phyloP scores from a whole-genome alignment of 768 basidiomycete genomes.

The Pisolithus sp. region DNA sequence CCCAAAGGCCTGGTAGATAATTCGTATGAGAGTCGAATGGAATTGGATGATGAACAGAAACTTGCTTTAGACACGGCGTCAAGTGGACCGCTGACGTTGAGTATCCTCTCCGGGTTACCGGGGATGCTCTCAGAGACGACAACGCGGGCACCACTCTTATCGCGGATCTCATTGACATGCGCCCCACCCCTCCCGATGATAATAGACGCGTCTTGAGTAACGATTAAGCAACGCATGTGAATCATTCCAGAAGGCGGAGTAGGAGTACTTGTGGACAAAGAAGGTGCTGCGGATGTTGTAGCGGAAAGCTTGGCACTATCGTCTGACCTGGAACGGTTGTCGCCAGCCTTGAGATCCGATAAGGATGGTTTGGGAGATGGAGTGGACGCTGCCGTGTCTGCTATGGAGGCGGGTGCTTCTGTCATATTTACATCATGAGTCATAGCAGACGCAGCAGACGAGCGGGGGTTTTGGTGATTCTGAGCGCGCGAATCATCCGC shows the following conservation, averaged over 20 bases:
- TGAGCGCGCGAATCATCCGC: conserved; percentile 55
- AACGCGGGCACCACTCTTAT: conserved; percentile 93
- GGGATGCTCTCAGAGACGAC: conserved; percentile 98
- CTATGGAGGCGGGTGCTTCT: conserved; percentile 34
- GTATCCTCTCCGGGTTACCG: conserved; percentile 97
- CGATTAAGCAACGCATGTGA: conserved; percentile 96
- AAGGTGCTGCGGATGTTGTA: conserved; percentile 44
- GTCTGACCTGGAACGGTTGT: conserved; percentile 29
- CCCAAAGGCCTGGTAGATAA: conserved; percentile 75
- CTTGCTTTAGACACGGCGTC: conserved; percentile 97
- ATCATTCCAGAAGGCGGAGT: conserved; percentile 75
- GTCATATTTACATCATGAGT: conserved; percentile 61
- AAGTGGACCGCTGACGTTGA: conserved; percentile 92
- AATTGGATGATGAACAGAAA: conserved; percentile 5
- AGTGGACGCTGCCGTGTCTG: conserved; percentile 47
- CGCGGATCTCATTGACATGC: conserved; percentile 97
- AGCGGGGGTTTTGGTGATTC: conserved; percentile 42
- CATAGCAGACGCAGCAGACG: conserved; percentile 31
- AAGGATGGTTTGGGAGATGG: conserved; percentile 47
- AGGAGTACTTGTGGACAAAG: conserved; percentile 39
- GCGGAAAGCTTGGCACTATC: conserved; percentile 35
- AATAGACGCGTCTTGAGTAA: conserved; percentile 98
- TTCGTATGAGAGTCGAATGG: not conserved
- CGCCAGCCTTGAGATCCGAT: conserved; percentile 39
- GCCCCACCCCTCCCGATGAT: conserved; percentile 95